These are phyloP conservation scores for Sequoiadendron giganteum DNA, from an alignment of 75 land plant species.

Conservation along the genomic window DNA sequence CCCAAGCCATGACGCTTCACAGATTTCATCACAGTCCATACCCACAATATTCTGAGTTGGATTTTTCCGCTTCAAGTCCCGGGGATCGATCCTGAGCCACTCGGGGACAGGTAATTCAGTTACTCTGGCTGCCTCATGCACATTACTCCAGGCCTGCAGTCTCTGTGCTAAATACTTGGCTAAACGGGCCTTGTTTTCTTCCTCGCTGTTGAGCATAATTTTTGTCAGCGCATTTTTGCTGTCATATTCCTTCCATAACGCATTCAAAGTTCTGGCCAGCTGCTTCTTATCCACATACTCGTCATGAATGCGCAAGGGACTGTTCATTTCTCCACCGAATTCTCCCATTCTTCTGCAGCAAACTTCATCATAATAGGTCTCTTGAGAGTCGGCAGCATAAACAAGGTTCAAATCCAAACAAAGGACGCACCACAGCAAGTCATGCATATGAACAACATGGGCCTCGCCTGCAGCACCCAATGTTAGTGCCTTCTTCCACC, in stretches of 20 bases:
- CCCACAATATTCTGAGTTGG: conserved; percentile 2
- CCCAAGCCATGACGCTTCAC: conserved; percentile 25
- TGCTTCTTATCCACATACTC: conserved; percentile 18
- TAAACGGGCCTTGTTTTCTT: conserved; percentile 23
- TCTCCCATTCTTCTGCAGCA: conserved; percentile 17
- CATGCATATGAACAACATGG: conserved; percentile 28
- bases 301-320: conserved; percentile 7
- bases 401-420: conserved; percentile 20
- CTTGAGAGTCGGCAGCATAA: conserved; percentile 6
- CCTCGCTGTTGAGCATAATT: conserved; percentile 10
- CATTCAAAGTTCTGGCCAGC: neutral
- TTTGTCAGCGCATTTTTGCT: conserved; percentile 12
- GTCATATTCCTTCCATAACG: conserved; percentile 11
- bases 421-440: conserved; percentile 24
- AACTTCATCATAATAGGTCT: conserved; percentile 11
- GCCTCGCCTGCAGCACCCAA: conserved; percentile 22
- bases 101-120: conserved; percentile 16
- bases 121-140: neutral
- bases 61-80: conserved; percentile 22
- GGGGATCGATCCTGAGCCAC: conserved; percentile 23
- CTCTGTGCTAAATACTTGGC: conserved; percentile 19
- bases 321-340: conserved; percentile 15
- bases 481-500: conserved; percentile 28
- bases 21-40: conserved; percentile 11
- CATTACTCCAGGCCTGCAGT: conserved; percentile 8